A percentile compares a stretch with the other conserved stretches of the same genome.
These are phyloP conservation scores for Cichorium intybus DNA, from an alignment of 140 eudicot genomes.

Conservation along the genomic window DNA sequence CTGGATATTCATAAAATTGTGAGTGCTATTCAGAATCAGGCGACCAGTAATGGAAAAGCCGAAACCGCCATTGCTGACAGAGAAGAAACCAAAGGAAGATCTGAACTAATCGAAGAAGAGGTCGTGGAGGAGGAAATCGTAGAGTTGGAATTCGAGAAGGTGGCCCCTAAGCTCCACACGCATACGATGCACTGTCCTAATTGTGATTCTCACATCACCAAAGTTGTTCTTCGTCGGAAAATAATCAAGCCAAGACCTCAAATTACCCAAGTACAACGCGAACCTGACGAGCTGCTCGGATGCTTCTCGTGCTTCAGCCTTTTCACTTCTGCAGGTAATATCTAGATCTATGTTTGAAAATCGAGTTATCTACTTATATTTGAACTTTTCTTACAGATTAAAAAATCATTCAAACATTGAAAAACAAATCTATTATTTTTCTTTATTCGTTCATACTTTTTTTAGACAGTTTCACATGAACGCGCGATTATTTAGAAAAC, in stretches of 20 bases:
- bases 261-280: not conserved
- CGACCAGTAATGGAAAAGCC: not conserved
- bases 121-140: constrained; percentile 54
- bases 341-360: not conserved
- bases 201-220: constrained; percentile 47
- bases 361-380: too few relatives aligned
- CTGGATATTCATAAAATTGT: constrained; percentile 22
- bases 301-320: constrained; percentile 64
- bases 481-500: not conserved
- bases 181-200: constrained; percentile 61
- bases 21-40: constrained; percentile 4
- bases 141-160: constrained; percentile 66
- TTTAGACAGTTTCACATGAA: not conserved
- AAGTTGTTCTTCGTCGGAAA: constrained; percentile 54
- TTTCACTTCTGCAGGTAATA: constrained; percentile 45
- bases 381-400: too few relatives aligned
- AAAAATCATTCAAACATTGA: too few relatives aligned
- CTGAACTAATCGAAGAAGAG: constrained; percentile 26
- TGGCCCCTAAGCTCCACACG: constrained; percentile 32
- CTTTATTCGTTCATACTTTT: not conserved
- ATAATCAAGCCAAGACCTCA: constrained; percentile 1
- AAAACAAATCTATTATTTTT: not conserved
- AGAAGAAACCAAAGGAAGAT: constrained; percentile 1
- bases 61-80: constrained; percentile 1
- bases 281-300: constrained; percentile 39